These are phyloP conservation scores for Xylariaceae sp. DNA, from an alignment of 2,329 filamentous ascomycete genomes.

Conservation along the genomic window DNA sequence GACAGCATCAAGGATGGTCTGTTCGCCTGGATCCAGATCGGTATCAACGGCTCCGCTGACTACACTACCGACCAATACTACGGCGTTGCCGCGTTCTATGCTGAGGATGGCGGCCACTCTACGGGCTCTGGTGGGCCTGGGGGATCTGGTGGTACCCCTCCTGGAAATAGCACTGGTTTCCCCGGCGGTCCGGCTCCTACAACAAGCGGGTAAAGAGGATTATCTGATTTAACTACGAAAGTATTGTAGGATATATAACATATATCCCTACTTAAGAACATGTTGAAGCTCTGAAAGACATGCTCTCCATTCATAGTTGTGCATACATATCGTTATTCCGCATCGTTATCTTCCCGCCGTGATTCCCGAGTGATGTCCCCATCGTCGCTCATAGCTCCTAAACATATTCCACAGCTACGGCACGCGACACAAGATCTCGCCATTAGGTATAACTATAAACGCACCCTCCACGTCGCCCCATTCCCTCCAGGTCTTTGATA, in stretches of 20 bases:
- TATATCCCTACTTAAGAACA: too few relatives aligned
- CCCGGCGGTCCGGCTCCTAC: conserved; percentile 20
- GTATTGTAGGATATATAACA: too few relatives aligned
- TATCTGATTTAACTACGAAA: not conserved
- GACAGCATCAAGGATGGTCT: conserved; percentile 54
- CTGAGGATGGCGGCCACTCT: conserved; percentile 39
- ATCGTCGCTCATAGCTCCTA: not conserved
- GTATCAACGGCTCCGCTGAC: conserved; percentile 50
- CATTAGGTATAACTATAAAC: conserved; percentile 26
- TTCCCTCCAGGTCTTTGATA: conserved; percentile 21
- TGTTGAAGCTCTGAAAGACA: too few relatives aligned
- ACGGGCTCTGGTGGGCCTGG: conserved; percentile 24
- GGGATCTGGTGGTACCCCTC: conserved; percentile 14
- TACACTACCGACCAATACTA: conserved; percentile 40
- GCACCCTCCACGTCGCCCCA: conserved; percentile 23
- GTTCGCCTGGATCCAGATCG: conserved; percentile 57
- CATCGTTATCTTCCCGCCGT: too few relatives aligned
- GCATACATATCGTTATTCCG: too few relatives aligned
- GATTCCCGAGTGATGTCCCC: too few relatives aligned
- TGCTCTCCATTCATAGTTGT: too few relatives aligned
- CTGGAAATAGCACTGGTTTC: conserved; percentile 35
- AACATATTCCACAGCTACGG: not conserved
- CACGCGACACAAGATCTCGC: conserved; percentile 25
- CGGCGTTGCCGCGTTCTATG: conserved; percentile 36
- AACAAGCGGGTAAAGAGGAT: conserved; percentile 6